phyloP scores from a whole-genome alignment of 148 eudicot genomes.

The Nepenthes mirabilis region DNA sequence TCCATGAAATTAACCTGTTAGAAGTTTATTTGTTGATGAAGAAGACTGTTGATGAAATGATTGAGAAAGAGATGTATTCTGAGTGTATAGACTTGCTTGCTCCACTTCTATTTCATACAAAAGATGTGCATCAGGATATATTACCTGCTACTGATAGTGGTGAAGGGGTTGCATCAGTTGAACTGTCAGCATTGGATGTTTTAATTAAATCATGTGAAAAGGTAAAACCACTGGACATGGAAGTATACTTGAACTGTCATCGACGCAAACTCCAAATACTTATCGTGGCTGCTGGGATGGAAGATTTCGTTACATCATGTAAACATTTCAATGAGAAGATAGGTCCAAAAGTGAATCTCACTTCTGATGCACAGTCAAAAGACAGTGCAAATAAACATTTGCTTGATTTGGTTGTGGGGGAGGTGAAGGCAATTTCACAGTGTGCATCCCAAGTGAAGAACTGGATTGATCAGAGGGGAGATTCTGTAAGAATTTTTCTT shows the following conservation, averaged over 20 bases:
- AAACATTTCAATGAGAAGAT: slow-evolving; percentile 17
- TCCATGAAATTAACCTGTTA: slow-evolving; percentile 63
- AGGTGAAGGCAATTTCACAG: slow-evolving; percentile 76
- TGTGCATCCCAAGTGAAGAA: slow-evolving; percentile 61
- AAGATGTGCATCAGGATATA: slow-evolving; percentile 38
- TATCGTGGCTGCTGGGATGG: slow-evolving; percentile 64
- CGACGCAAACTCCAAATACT: slow-evolving; percentile 72
- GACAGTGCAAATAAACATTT: slow-evolving; percentile 35
- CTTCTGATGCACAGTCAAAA: slow-evolving; percentile 34
- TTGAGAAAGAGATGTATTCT: slow-evolving; percentile 47
- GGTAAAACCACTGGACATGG: slow-evolving; percentile 38
- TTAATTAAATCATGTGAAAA: slow-evolving; percentile 64
- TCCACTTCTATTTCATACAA: slow-evolving; percentile 53
- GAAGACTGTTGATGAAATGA: slow-evolving; percentile 49
- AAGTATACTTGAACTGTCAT: slow-evolving; percentile 63
- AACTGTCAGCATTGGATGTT: slow-evolving; percentile 61
- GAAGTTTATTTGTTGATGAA: slow-evolving; percentile 71
- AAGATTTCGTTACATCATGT: slow-evolving; percentile 28
- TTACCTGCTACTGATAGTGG: slow-evolving; percentile 24
- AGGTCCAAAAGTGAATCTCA: slow-evolving; percentile 14
- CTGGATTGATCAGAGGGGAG: slow-evolving; percentile 29
- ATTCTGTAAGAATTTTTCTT: slow-evolving; percentile 43
- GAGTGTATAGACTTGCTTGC: slow-evolving; percentile 64
- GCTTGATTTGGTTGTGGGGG: slow-evolving; percentile 48
- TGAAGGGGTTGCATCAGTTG: slow-evolving; percentile 48